These are phyloP conservation scores for Zoysia pacifica DNA, from an alignment of 176 grass and related monocot genomes.

Conservation along the genomic window DNA sequence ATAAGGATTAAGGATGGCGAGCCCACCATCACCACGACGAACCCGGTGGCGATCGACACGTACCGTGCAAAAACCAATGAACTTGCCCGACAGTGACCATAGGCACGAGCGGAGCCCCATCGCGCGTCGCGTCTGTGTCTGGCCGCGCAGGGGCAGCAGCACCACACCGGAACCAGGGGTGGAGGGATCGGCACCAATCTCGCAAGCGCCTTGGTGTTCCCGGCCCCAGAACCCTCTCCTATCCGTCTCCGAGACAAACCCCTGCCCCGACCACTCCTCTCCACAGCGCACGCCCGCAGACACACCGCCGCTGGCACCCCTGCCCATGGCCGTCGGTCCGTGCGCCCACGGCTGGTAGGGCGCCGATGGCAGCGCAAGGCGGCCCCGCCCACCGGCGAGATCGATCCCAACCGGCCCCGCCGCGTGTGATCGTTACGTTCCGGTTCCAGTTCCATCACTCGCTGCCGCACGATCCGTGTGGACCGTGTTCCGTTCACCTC, in stretches of 20 bases:
- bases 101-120: too few relatives aligned
- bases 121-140: neutral
- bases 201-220: neutral
- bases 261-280: neutral
- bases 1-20: too few relatives aligned
- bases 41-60: neutral
- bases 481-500: too few relatives aligned
- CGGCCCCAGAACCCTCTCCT: neutral
- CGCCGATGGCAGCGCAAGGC: too few relatives aligned
- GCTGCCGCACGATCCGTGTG: conserved; percentile 5
- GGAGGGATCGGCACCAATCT: neutral
- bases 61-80: neutral
- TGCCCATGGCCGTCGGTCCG: conserved; percentile 9
- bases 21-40: neutral
- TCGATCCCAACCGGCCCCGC: neutral
- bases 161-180: neutral
- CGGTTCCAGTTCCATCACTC: conserved; percentile 28
- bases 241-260: neutral
- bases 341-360: neutral
- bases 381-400: too few relatives aligned
- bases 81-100: too few relatives aligned
- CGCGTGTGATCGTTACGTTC: neutral
- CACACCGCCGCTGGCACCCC: conserved; percentile 2
- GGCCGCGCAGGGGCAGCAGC: neutral
- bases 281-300: neutral